phyloP scores from a whole-genome alignment of 2,329 filamentous ascomycete species.

The Beauveria rudraprayagi region DNA sequence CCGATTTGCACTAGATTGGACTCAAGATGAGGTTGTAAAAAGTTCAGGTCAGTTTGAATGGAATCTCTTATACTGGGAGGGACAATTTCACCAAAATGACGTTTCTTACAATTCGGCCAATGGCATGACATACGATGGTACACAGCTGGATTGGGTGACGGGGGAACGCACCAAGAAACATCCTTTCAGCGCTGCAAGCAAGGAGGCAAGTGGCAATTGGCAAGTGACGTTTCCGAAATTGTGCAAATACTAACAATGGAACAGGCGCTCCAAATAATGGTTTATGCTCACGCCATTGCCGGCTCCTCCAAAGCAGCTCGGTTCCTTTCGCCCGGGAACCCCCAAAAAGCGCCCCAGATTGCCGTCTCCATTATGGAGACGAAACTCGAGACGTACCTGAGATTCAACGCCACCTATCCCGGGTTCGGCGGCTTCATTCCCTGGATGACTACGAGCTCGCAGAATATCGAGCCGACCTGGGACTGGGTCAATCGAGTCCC shows the following conservation, averaged over 20 bases:
- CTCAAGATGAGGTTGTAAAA: slow-evolving; percentile 21
- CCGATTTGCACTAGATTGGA: slow-evolving; percentile 23
- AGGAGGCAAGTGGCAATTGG: slow-evolving; percentile 19
- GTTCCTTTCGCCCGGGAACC: slow-evolving; percentile 28
- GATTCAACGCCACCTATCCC: slow-evolving; percentile 33
- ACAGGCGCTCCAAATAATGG: slow-evolving; percentile 34
- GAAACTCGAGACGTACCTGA: slow-evolving; percentile 31
- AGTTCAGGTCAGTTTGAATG: slow-evolving; percentile 25
- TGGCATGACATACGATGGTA: slow-evolving; percentile 34
- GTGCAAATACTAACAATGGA: neutral
- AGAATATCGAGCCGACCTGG: slow-evolving; percentile 24
- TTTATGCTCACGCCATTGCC: slow-evolving; percentile 32
- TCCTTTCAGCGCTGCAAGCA: slow-evolving; percentile 31
- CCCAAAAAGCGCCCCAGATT: slow-evolving; percentile 23
- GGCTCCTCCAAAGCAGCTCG: slow-evolving; percentile 30
- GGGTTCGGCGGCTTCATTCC: slow-evolving; percentile 34
- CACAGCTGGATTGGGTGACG: slow-evolving; percentile 29
- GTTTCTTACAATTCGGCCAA: slow-evolving; percentile 32
- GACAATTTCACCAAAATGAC: slow-evolving; percentile 34
- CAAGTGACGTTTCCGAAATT: too few species aligned
- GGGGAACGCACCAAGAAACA: slow-evolving; percentile 28
- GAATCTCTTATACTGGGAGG: slow-evolving; percentile 35
- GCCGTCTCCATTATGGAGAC: slow-evolving; percentile 29
- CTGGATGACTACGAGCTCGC: slow-evolving; percentile 26
- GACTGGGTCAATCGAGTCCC: slow-evolving; percentile 33